Evolutionary conservation across 495 filamentous ascomycete species (phyloP), one percentile per base, ranked within the genome.

Genomic region (Aspergillus coremiiformis): DNA sequence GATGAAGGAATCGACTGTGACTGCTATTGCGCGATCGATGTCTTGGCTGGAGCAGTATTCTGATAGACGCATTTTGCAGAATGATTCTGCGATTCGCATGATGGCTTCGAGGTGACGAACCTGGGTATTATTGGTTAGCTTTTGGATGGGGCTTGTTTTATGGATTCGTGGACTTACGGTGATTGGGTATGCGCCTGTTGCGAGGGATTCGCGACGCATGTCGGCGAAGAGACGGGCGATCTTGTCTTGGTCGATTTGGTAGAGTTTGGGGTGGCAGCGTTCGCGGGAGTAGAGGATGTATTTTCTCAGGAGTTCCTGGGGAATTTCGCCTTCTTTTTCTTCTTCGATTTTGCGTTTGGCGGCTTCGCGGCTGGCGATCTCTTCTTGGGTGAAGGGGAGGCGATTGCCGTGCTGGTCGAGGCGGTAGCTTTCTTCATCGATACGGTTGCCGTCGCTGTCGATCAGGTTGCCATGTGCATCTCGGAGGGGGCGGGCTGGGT

Each of bases 211-310:
- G 43, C 90, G 77, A 50, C 93, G 77, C 90, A 99, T 96, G 72
- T 99, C 94, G 6, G 90, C 89, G 64, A 96, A 99, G 2, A 99
- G 76, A 37, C 90, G 78, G 12, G 94, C 87, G 27, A 99, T 80
- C 72, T 99, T 99, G 65, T 97, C 94, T 65, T 95, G 88, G 62
- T 99, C 94, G 71, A 99, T 96, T 66, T 97, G 90, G 62, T 96
- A 92, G 30, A 99, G 76, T 67, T 97, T 96, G 27, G 94, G 94
- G 52, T 79, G 77, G 69, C 89, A 94, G 57, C 84, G 84, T 67
- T 97, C 92, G 21, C 94, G 80, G 2, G 94, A 91, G 63, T 96
- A 97, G 30, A 97, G 79, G 61, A 99, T 97, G 67, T 97, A 99
- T 72, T 99, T 99, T 54, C 94, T 75, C 53, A 99, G 73, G 45